Evolutionary conservation across 768 basidiomycete species (phyloP), one percentile per base, ranked within the genome.

Genomic region (Boletus bicolor): DNA sequence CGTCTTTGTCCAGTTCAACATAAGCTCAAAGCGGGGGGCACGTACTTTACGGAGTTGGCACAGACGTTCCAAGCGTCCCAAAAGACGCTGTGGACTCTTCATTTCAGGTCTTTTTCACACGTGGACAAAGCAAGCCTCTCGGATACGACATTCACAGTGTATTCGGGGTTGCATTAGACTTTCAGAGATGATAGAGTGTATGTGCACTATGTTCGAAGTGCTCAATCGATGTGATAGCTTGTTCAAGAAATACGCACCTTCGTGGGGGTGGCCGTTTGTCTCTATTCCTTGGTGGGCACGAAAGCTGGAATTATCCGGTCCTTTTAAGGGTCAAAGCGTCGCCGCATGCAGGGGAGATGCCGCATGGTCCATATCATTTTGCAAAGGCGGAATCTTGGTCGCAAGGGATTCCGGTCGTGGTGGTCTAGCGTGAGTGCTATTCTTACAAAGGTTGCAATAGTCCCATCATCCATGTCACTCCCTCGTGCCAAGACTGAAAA

Each of bases 11-110:
- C 26, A 38, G 28, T 36, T 37, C 15, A 3, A 32, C 38, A n/a
- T 34, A 9, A 32, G 21, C 19, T 55, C 53, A 60, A 60, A 60
- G 49, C 53, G 53, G 41, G 9, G n/a, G 19, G 38, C 19, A 48
- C 28, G 24, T 11, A 43, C 21, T 24, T 24, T 24, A 24, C 19
- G 19, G 19, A 19, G 34, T 35, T 24, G 52, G 15, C n/a, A 35
- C 19, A 52, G 51, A 11, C 21, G 4, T 34, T 32, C 37, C 9
- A 39, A 55, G 53, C 41, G 36, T 38, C 30, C 35, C 39, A n/a
- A 54, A 39, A 54, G 39, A 28, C 11, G n/a, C 36, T 38, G 49
- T 49, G 49, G 37, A 49, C 24, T 7, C 19, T 9, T 37, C 36
- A 14, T 49, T 49, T 36, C 6, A 7, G 7, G 7, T 17, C 11